Evolutionary conservation across 108 stramenopile genomes (phyloP), one percentile per base, ranked within the genome.

Genomic region (Chaetoceros tenuissimus): DNA sequence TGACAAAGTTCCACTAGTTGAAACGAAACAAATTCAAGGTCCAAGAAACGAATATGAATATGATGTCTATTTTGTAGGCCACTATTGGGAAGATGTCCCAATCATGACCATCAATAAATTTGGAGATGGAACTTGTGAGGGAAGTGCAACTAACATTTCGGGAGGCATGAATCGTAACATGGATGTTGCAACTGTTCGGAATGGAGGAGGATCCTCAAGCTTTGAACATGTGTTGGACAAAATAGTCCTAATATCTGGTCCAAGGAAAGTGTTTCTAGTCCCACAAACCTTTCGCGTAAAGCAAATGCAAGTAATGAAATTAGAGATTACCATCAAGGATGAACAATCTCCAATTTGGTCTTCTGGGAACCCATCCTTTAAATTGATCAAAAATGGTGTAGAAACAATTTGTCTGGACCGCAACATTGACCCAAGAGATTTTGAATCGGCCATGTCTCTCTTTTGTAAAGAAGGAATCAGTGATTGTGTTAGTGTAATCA

Each of bases 11-110:
- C 82, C 82, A 52, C 63, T 64, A 18, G 74, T 83, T 29, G 43
- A 66, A 45, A 66, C 74, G 21, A 13, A 56, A 16, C 48, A 63
- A 22, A 19, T 67, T 20, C 60, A 51, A n/a, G 20, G 62, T 17
- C 84, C 82, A 0, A 49, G 62, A 27, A 73, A 85, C 48, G 81
- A 82, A 30, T 85, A 73, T 71, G 66, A 59, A 20, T 89, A 89
- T 60, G 84, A 89, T 50, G 59, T 89, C 16, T 84, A 66, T 63
- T 89, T 89, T 67, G 62, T 64, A 7, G 84, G 78, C 1, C 59
- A 72, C 8, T 70, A 81, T 58, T 79, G 85, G 53, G 64, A 51
- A 24, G 68, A 83, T 64, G 74, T 77, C 2, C 77, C 78, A 5
- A 30, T 67, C 50, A 63, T 89, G 18, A 40, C 24, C 22, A 53